Evolutionary conservation across 2,329 filamentous ascomycete genomes (phyloP), one percentile per base, ranked within the genome.

Genomic region (Endothia cerciana): DNA sequence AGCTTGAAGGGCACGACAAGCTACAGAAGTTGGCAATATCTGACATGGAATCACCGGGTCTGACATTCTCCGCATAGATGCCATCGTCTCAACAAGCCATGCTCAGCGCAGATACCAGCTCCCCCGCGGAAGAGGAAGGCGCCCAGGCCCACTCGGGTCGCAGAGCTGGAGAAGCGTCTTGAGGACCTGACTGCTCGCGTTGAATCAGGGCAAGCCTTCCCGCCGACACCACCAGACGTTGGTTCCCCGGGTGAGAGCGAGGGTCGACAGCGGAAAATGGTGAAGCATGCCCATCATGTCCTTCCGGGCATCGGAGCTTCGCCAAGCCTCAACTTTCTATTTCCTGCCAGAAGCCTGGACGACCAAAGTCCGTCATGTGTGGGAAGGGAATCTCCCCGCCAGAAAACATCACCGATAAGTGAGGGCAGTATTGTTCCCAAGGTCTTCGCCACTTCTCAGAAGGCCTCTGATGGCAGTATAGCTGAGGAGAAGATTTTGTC

Each of bases 151-250:
- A 84, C 81, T 22, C 76, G 82, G 57, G 82, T 85, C 49, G 79
- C 82, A 22, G 82, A 84, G 72, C 76, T 85, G 13, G 82, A 85
- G 73, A 81, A 80, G 72, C 77, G 82, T 1, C 76, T 85, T 1
- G 78, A 84, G 66, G 80, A 83, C 71, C 74, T 85, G 64, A 82
- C 81, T 2, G 80, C 79, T 1, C 79, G 81, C 60, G 76, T 84
- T 51, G 76, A 79, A 67, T 71, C 71, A 65, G 62, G 51, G 22
- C 63, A 68, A 28, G 63, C 41, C 55, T 69, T 64, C 62, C 69
- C 64, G 57, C 68, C 68, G n/a, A 68, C 65, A 43, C 72, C 70
- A 19, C 66, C 71, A 6, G 67, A 68, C 3, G 38, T 28, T 15
- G 43, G 6, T 1, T 62, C 58, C 8, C 43, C 63, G 8, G 53